These are phyloP conservation scores for Edaphochlamys debaryana DNA, from an alignment of 139 green algal genomes.

Conservation along the genomic window DNA sequence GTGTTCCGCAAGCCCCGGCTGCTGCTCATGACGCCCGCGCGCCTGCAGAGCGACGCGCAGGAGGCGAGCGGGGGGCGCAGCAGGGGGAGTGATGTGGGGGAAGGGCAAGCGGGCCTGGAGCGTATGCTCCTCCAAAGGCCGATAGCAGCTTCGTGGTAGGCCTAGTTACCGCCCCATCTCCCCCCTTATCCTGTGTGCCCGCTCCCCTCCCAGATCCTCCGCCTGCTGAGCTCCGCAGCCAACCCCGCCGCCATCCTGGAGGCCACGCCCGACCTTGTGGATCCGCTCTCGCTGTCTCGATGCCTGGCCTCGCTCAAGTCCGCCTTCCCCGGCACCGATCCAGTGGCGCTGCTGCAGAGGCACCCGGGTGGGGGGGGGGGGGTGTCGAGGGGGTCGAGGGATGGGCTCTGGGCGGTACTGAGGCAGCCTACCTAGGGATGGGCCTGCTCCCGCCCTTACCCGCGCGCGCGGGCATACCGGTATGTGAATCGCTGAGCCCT, in stretches of 20 bases:
- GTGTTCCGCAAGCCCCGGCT: conserved; percentile 45
- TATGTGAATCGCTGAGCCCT: no score
- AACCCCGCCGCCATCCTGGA: conserved; percentile 57
- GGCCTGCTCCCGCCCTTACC: no score
- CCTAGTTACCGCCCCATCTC: no score
- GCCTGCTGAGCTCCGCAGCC: conserved; percentile 42
- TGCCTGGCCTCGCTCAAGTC: conserved; percentile 42
- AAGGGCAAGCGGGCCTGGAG: no score
- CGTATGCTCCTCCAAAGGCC: no score
- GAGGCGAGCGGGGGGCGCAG: conserved; percentile 5
- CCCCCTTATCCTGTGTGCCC: no score
- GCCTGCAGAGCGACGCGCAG: conserved; percentile 38
- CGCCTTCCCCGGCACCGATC: conserved; percentile 39
- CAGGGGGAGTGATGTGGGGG: no score
- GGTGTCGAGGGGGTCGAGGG: no score
- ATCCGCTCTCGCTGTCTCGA: conserved; percentile 44
- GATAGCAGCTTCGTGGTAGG: no score
- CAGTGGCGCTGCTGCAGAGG: conserved; percentile 16
- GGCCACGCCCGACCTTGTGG: conserved; percentile 53
- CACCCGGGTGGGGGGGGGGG: neutral
- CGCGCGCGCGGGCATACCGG: no score
- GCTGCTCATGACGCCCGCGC: conserved; percentile 26
- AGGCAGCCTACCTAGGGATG: no score
- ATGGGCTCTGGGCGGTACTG: no score
- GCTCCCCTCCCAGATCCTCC: conserved; percentile 36